A percentile compares a stretch with the other conserved stretches of the same genome.
Evolutionary conservation across 2,329 filamentous ascomycete species (phyloP).

Genomic region (Beauveria brongniartii): DNA sequence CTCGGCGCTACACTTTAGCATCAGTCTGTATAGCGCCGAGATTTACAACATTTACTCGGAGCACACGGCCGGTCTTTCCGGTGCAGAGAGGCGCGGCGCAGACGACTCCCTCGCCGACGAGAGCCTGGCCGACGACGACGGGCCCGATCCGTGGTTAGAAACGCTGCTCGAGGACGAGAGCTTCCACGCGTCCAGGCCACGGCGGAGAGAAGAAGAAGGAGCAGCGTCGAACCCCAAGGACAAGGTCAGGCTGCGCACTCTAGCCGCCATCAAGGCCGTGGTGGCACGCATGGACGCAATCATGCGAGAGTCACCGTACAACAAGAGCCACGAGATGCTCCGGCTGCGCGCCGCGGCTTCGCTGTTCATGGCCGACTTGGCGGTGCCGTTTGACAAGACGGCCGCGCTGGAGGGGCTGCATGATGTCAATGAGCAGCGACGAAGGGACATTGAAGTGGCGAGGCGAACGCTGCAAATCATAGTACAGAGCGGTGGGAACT

Average conservation of each 20-base stretch:
- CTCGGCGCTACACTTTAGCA: slow-evolving; percentile 70
- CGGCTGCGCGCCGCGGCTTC: slow-evolving; percentile 65
- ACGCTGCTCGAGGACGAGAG: slow-evolving; percentile 9
- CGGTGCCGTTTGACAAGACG: slow-evolving; percentile 31
- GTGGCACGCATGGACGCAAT: slow-evolving; percentile 62
- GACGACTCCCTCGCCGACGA: slow-evolving; percentile 2
- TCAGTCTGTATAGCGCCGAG: slow-evolving; percentile 73
- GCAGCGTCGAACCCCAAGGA: slow-evolving; percentile 21
- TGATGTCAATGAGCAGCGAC: slow-evolving; percentile 20
- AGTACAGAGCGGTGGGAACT: slow-evolving; percentile 20
- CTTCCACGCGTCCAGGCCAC: slow-evolving; percentile 5
- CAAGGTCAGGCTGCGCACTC: slow-evolving; percentile 40
- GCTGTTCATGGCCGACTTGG: slow-evolving; percentile 67
- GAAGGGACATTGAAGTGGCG: slow-evolving; percentile 23
- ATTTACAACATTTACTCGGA: slow-evolving; percentile 65
- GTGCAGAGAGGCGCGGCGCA: slow-evolving; percentile 24
- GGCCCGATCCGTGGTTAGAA: not conserved
- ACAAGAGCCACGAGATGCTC: slow-evolving; percentile 57
- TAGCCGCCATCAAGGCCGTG: slow-evolving; percentile 53
- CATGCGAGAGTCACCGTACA: slow-evolving; percentile 62
- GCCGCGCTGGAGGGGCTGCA: slow-evolving; percentile 22
- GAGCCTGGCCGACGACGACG: not conserved
- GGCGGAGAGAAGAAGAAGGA: not conserved
- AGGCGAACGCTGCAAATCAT: slow-evolving; percentile 20
- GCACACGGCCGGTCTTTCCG: slow-evolving; percentile 37